Percentiles rank a stretch among this genome's conserved stretches.
phyloP scores from a whole-genome alignment of 129 eudicot genomes.

The Escallonia rubra region DNA sequence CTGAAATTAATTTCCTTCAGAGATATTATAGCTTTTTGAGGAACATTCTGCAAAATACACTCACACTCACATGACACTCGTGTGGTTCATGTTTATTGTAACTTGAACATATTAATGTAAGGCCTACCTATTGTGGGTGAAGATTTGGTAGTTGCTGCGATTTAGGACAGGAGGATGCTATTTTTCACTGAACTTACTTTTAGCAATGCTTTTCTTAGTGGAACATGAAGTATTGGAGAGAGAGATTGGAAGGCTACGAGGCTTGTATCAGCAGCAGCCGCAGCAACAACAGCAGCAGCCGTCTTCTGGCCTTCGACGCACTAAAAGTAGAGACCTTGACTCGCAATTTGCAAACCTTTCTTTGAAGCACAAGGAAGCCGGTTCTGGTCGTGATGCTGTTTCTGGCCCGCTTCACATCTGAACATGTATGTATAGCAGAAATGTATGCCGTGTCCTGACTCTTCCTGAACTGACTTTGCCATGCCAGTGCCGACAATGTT shows the following conservation, averaged over 20 bases:
- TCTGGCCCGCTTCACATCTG: constrained; percentile 67
- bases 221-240: constrained; percentile 97
- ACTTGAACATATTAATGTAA: no score
- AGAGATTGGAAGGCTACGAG: constrained; percentile 66
- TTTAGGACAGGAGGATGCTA: no score
- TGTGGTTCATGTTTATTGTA: no score
- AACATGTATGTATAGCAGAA: constrained; percentile 14
- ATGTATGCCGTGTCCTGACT: constrained; percentile 12
- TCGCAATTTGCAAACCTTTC: constrained; percentile 63
- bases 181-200: no score
- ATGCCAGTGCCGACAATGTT: constrained; percentile 17
- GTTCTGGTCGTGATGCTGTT: constrained; percentile 41
- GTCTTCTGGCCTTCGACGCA: constrained; percentile 57
- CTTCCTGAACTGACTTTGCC: constrained; percentile 23
- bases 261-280: constrained; percentile 68
- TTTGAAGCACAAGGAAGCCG: constrained; percentile 53
- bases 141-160: no score
- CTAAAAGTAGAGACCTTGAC: constrained; percentile 79
- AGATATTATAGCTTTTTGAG: no score
- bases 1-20: no score
- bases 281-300: constrained; percentile 34
- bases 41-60: no score
- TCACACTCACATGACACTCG: no score
- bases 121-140: no score
- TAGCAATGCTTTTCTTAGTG: constrained; percentile 40